These are phyloP conservation scores for Salix exigua DNA, from an alignment of 345 rosid genomes.

Conservation along the genomic window DNA sequence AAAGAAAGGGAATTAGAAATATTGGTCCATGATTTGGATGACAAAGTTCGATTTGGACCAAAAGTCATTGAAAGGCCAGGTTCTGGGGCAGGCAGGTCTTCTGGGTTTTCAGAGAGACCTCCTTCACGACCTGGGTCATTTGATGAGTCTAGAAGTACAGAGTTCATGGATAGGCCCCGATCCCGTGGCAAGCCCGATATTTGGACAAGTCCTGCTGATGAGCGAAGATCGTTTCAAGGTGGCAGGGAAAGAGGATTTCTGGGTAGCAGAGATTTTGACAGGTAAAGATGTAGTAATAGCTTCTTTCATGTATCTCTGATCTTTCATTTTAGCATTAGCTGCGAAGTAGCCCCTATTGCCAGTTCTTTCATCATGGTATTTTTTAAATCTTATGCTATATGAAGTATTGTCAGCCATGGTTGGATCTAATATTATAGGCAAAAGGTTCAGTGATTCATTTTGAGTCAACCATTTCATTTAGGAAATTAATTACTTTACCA, in stretches of 20 bases:
- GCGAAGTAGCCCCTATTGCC: not conserved
- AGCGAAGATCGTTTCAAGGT: conserved; percentile 73
- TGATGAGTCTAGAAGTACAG: conserved; percentile 63
- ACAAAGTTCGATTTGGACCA: conserved; percentile 74
- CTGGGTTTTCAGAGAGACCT: conserved; percentile 64
- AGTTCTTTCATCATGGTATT: not conserved
- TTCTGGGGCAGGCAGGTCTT: conserved; percentile 68
- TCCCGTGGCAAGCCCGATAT: conserved; percentile 70
- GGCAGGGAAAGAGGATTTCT: conserved; percentile 81
- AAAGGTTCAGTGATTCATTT: not conserved
- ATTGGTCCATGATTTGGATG: conserved; percentile 62
- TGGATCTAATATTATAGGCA: not conserved
- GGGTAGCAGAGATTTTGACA: conserved; percentile 59
- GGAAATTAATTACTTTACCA: not conserved
- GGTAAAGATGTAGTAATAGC: conserved; percentile 40
- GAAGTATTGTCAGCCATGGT: not conserved
- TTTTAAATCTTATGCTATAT: not conserved
- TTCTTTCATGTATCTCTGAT: not conserved
- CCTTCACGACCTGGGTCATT: conserved; percentile 74
- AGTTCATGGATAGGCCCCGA: conserved; percentile 68
- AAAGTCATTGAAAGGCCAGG: conserved; percentile 71
- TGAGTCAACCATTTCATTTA: not conserved
- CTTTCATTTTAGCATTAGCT: not conserved
- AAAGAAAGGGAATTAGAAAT: conserved; percentile 71
- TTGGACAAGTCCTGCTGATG: conserved; percentile 67